Base-by-base conservation (phyloP, 2,329 filamentous ascomycete genomes). In the Pestalotiopsis sp. region DNA sequence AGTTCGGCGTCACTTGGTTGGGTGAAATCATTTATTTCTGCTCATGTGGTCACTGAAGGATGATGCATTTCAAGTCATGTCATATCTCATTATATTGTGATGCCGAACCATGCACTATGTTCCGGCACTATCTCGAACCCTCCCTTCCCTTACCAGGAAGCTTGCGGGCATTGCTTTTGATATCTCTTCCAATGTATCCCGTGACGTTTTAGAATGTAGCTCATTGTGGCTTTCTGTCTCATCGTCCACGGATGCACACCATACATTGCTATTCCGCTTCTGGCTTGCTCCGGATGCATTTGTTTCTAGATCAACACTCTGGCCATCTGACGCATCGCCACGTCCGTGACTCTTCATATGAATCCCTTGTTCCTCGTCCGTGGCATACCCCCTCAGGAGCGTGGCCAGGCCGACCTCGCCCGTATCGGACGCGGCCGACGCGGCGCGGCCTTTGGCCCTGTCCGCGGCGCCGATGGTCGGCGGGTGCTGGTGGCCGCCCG, bases 401-500 rank as follows among this genome's bases (percentile, higher is more conserved):
- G 23, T 65, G 1, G 39, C 41, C 20, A 65, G 41, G n/a, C 62
- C 41, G 41, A 65, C 41, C 12, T 36, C 38, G 39, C 38, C 39
- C 13, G 38, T 17, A 9, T 27, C n/a, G 5, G 41, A 27, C 4
- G 39, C 62, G 38, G 27, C n/a, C 14, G 41, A 27, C 7, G 39
- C 62, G 38, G 27, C 62, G 5, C 41, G 41, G 20, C 62, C 62
- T 52, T 56, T 65, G 6, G 62, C 62, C 23, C 41, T 65, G 41
- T 65, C 62, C 11, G 52, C 4, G 6, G 62, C 62, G n/a, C 62
- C 62, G n/a, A 65, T 65, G 20, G 62, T 65, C 2, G 62, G 62
- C 20, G 62, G 62, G 27, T 59, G 57, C 23, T 31, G 57, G 45
- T 52, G 17, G 57, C n/a, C 57, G 57, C 20, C 57, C 13, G 41